Evolutionary conservation across 129 eudicot species (phyloP).

Genomic region (Heracleum sosnowskyi): DNA sequence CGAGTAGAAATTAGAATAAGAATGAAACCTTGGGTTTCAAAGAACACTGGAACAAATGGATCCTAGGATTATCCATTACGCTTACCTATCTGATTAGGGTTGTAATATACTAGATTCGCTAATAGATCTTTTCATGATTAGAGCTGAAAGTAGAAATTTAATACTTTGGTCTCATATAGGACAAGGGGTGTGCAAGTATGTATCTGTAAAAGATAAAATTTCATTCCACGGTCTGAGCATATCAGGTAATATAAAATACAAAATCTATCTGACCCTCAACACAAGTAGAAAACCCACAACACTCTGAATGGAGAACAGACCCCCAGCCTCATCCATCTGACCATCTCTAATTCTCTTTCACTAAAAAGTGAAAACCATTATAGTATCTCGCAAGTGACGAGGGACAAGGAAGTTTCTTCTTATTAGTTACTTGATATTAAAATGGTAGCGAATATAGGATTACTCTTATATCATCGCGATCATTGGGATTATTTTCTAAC

Average conservation of each 20-base stretch:
- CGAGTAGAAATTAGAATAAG: neutral
- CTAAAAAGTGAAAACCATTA: no score
- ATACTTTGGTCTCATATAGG: neutral
- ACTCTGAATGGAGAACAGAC: no score
- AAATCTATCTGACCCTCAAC: no score
- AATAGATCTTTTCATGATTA: neutral
- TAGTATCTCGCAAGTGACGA: no score
- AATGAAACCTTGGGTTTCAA: neutral
- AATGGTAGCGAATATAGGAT: neutral
- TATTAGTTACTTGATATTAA: no score
- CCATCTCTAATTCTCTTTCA: no score
- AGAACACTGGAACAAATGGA: neutral
- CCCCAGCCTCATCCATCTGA: no score
- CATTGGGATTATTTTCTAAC: neutral
- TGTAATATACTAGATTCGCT: neutral
- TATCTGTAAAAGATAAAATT: neutral
- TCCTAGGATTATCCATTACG: neutral
- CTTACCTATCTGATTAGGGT: neutral
- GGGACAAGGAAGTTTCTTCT: no score
- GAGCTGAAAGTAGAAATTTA: neutral
- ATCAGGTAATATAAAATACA: neutral
- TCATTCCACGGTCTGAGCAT: neutral
- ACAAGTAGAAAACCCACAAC: no score
- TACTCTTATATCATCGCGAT: neutral
- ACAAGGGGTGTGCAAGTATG: neutral